phyloP scores from a whole-genome alignment of 495 filamentous ascomycete genomes.

The Cladorrhinum samala region DNA sequence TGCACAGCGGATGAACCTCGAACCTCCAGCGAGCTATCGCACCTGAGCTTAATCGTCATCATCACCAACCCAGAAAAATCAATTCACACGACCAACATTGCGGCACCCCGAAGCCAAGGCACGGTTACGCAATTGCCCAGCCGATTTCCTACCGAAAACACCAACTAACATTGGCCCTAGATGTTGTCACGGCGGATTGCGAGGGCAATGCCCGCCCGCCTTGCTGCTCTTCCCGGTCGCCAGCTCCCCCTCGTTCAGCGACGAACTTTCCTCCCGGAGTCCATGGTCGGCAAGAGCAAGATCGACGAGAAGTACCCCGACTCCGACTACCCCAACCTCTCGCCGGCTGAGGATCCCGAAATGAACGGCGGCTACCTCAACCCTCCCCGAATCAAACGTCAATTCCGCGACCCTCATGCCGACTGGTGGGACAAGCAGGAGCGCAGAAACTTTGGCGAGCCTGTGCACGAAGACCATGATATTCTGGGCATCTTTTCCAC shows the following conservation, averaged over 20 bases:
- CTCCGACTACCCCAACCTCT: constrained; percentile 46
- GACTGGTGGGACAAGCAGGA: constrained; percentile 99
- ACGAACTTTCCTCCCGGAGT: constrained; percentile 42
- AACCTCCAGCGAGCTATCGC: constrained; percentile 6
- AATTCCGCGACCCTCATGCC: constrained; percentile 84
- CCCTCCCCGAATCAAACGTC: constrained; percentile 74
- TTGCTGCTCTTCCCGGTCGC: constrained; percentile 37
- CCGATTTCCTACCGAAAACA: background rate
- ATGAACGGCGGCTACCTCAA: constrained; percentile 94
- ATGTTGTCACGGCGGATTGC: constrained; percentile 63
- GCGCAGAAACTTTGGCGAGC: constrained; percentile 90
- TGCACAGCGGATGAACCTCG: background rate
- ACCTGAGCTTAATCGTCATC: constrained; percentile 17
- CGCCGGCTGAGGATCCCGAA: constrained; percentile 64
- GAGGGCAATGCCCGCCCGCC: constrained; percentile 48
- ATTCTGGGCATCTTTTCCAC: constrained; percentile 85
- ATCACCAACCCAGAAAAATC: constrained; percentile 11
- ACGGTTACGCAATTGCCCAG: constrained; percentile 6
- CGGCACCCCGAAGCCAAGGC: constrained; percentile 23
- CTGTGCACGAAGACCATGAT: constrained; percentile 95
- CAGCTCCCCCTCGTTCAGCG: constrained; percentile 44
- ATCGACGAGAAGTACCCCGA: constrained; percentile 48
- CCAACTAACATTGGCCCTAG: constrained; percentile 28
- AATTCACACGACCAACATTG: constrained; percentile 16
- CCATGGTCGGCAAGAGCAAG: constrained; percentile 30